Conservation (phyloP, 2,329 filamentous ascomycete species). For the Phyllosticta citrichinensis region DNA sequence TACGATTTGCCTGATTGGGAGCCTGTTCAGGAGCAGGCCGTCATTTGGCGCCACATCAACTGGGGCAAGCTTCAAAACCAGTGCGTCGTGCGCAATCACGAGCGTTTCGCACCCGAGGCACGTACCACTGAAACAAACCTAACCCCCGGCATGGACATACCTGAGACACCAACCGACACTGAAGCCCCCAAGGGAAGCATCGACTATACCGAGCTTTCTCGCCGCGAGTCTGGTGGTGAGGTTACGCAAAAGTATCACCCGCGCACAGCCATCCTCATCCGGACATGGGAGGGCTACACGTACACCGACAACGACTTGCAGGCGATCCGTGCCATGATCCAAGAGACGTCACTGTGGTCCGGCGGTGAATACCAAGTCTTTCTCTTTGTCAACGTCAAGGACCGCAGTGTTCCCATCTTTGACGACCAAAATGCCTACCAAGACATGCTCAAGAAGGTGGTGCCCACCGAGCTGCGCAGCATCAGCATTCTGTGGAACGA, state of each 20-base stretch:
- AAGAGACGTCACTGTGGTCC: conserved; percentile 35
- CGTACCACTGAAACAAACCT: conserved; percentile 21
- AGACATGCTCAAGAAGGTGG: conserved; percentile 48
- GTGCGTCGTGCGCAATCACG: conserved; percentile 56
- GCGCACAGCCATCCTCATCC: conserved; percentile 37
- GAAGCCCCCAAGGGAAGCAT: background rate
- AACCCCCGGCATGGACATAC: conserved; percentile 7
- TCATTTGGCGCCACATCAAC: conserved; percentile 54
- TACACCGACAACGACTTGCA: conserved; percentile 38
- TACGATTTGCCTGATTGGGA: conserved; percentile 38
- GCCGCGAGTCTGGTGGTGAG: background rate
- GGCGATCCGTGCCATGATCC: conserved; percentile 36
- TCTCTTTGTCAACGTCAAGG: conserved; percentile 41
- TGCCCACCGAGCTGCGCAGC: conserved; percentile 59
- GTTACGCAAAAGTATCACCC: conserved; percentile 26
- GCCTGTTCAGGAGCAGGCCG: conserved; percentile 13
- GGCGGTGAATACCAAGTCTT: conserved; percentile 41
- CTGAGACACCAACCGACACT: conserved; percentile 4
- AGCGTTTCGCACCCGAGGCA: conserved; percentile 43
- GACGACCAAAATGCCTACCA: conserved; percentile 50
- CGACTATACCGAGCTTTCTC: conserved; percentile 6
- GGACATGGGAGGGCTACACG: conserved; percentile 37
- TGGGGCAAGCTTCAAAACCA: conserved; percentile 62
- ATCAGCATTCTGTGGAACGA: conserved; percentile 70
- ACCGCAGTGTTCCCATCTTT: conserved; percentile 48